Conservation (phyloP, 1,284 basidiomycete genomes). For the Cryptococcus sp. region DNA sequence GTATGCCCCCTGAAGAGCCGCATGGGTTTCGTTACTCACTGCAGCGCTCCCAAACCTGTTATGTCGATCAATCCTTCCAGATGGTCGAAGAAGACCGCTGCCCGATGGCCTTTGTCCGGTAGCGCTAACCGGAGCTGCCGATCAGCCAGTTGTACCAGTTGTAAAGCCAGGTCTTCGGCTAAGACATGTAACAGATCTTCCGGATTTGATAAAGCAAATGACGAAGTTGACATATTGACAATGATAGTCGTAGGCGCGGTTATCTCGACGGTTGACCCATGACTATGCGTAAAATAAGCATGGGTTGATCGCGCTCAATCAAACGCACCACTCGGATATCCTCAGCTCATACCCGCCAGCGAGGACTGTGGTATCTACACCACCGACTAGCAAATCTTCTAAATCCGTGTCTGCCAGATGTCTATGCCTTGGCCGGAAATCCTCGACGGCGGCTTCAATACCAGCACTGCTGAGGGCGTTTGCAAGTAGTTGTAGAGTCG, state of each 20-base stretch:
- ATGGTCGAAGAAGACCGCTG: constrained; percentile 32
- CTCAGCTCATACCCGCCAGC: constrained; percentile 26
- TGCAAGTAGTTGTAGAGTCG: constrained; percentile 22
- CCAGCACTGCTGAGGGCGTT: constrained; percentile 22
- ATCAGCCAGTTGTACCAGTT: constrained; percentile 17
- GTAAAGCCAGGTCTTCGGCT: constrained; percentile 26
- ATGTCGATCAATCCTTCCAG: constrained; percentile 30
- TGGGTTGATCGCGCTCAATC: no score
- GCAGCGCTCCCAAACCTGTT: constrained; percentile 17
- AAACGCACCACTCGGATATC: constrained; percentile 27
- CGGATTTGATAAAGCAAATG: constrained; percentile 33
- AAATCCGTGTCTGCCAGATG: no score
- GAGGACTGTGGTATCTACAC: background rate
- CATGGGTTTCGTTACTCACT: constrained; percentile 14
- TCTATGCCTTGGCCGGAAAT: no score
- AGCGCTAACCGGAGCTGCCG: constrained; percentile 11
- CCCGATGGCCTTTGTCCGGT: constrained; percentile 2
- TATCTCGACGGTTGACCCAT: constrained; percentile 23
- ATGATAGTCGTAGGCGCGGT: constrained; percentile 16
- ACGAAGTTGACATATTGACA: constrained; percentile 23
- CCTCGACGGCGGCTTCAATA: constrained; percentile 9
- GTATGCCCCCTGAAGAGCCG: background rate
- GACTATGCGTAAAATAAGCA: constrained; percentile 4
- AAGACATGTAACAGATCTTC: constrained; percentile 28
- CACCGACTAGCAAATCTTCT: no score